Evolutionary conservation across 257 asterid genomes (phyloP).

Genomic region (Echites panduratus): DNA sequence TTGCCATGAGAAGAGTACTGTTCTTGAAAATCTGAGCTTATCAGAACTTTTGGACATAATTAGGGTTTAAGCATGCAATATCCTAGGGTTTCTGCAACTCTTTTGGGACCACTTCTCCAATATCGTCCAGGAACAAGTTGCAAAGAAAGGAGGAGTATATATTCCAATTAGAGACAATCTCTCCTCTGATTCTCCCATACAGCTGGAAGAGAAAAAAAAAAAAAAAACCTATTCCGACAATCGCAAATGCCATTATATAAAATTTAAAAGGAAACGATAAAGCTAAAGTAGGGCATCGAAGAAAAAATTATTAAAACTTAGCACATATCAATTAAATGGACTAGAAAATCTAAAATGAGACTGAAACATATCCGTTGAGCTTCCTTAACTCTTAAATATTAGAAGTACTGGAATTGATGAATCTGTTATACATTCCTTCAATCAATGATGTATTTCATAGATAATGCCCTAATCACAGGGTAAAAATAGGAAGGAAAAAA

Average conservation of each 20-base stretch:
- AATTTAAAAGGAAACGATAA: not conserved
- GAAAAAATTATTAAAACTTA: not conserved
- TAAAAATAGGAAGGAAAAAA: not conserved
- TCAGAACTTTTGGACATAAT: not conserved
- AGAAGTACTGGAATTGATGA: not conserved
- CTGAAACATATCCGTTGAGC: not conserved
- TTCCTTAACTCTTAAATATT: not conserved
- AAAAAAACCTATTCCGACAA: slow-evolving; percentile 6
- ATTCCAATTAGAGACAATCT: not conserved
- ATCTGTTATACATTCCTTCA: not conserved
- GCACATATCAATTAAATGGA: not conserved
- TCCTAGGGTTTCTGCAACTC: slow-evolving; percentile 22
- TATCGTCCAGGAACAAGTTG: slow-evolving; percentile 15
- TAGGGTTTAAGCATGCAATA: slow-evolving; percentile 16
- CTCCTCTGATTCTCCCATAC: not conserved
- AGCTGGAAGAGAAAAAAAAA: slow-evolving; percentile 4
- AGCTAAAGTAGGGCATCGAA: not conserved
- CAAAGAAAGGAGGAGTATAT: slow-evolving; percentile 3
- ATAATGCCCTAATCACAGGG: not conserved
- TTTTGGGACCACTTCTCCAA: slow-evolving; percentile 30
- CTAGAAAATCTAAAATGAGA: not conserved
- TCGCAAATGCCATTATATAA: not conserved
- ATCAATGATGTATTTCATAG: too few relatives aligned
- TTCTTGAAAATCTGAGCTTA: slow-evolving; percentile 6
- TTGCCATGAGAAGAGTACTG: not conserved